Evolutionary conservation across 2,329 filamentous ascomycete genomes (phyloP).

Genomic region (Arthrobotrys entomopaga): DNA sequence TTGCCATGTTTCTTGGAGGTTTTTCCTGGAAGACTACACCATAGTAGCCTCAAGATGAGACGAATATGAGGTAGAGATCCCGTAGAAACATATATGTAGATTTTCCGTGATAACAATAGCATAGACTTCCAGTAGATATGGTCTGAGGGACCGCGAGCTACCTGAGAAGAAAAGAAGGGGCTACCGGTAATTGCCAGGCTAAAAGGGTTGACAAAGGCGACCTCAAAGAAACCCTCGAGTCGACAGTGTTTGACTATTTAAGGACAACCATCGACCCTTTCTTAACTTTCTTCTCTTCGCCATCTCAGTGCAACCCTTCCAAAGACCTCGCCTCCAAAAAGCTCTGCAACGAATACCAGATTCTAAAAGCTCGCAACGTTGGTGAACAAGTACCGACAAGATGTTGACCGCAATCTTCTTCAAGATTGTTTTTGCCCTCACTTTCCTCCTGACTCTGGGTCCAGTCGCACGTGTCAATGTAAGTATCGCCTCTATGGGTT

Average conservation of each 20-base stretch:
- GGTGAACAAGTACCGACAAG: neutral
- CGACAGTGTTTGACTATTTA: too few species aligned
- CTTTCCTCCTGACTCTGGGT: slow-evolving; percentile 3
- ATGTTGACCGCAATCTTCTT: neutral
- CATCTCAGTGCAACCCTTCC: neutral
- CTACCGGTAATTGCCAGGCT: too few species aligned
- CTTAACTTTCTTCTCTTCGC: neutral
- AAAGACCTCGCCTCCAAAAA: too few species aligned
- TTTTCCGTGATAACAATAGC: neutral
- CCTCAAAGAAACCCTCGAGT: too few species aligned
- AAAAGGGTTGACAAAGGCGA: too few species aligned
- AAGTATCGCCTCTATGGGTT: neutral
- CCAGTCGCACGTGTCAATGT: neutral
- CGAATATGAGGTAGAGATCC: too few species aligned
- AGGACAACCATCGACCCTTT: neutral
- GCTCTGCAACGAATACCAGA: neutral
- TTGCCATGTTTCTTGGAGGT: too few species aligned
- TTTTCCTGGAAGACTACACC: too few species aligned
- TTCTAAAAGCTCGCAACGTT: neutral
- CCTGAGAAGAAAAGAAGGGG: too few species aligned
- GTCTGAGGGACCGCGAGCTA: too few species aligned
- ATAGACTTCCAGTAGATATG: neutral
- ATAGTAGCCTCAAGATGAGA: too few species aligned
- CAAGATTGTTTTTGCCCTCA: neutral
- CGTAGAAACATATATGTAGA: neutral